These are phyloP conservation scores for Alternaria panax DNA, from an alignment of 2,329 filamentous ascomycete genomes.

Conservation along the genomic window DNA sequence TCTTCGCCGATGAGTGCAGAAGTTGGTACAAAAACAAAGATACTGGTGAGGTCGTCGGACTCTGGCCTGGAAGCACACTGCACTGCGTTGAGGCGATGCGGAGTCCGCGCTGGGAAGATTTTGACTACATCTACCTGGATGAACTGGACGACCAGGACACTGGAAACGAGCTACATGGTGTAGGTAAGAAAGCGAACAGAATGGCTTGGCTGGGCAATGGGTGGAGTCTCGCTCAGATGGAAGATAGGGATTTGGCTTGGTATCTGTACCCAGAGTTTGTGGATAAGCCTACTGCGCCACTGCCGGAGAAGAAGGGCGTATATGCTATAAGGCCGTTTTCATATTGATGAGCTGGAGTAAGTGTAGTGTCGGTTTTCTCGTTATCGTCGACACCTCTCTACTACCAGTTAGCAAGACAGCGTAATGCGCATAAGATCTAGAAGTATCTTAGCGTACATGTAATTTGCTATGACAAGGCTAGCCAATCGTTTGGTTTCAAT, in stretches of 20 bases:
- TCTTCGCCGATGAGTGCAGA: conserved; percentile 45
- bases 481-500: neutral
- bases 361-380: neutral
- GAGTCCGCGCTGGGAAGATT: conserved; percentile 48
- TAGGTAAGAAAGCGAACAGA: conserved; percentile 33
- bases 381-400: neutral
- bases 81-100: conserved; percentile 45
- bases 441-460: neutral
- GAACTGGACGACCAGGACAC: conserved; percentile 21
- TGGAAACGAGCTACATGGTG: conserved; percentile 12
- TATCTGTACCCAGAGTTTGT: conserved; percentile 53
- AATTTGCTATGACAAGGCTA: neutral
- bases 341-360: conserved; percentile 27
- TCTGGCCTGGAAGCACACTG: conserved; percentile 46
- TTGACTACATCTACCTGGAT: conserved; percentile 38
- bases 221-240: conserved; percentile 35
- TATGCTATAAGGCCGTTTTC: conserved; percentile 49
- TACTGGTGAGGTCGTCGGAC: conserved; percentile 37
- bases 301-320: conserved; percentile 51
- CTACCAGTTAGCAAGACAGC: neutral
- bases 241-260: conserved; percentile 50
- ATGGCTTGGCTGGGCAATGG: conserved; percentile 47
- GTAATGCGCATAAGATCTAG: neutral
- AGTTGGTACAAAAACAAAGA: conserved; percentile 47
- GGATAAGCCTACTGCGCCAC: conserved; percentile 43